Evolutionary conservation across 257 asterid species (phyloP), one percentile per base, ranked within the genome.

Genomic region (Dorcoceras hygrometricum): DNA sequence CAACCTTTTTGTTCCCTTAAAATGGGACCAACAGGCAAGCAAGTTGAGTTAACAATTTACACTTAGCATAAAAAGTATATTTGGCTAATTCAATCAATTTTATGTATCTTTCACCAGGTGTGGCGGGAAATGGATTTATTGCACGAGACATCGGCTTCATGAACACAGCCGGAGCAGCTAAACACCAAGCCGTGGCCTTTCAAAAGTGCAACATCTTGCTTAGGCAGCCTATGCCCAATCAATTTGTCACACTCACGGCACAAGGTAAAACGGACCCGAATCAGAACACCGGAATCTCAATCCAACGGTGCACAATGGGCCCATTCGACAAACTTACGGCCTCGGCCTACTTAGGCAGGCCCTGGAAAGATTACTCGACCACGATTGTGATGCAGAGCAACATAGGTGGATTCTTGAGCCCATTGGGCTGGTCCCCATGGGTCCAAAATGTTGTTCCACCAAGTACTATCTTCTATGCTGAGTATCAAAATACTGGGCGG

Each of bases 121-220:
- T 77, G 6, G 86, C 76, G 7, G 97, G 98, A 22, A 83, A 36
- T 77, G 83, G 87, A 2, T 92, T 89, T 88, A 80, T 89, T 0
- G 97, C 93, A 0, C 79, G 77, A 36, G 94, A 83, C 82, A 89
- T 92, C 28, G 67, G 76, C 9, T 85, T 91, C 82, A 66, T 6
- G 67, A 89, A 87, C 89, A 83, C 91, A 0, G 98, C 96, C 7
- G 93, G 98, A 16, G 76, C 95, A 0, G 20, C 0, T 4, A 91
- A 91, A 69, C 95, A 89, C 81, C 96, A 91, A 71, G 96, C 98
- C 0, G 96, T 89, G 26, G 96, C 98, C 58, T n/a, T 91, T 72
- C 97, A 92, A 66, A 75, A 65, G 59, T 89, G 98, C 89, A 77
- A 71, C 69, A 92, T 92, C 50, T 57, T 43, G 62, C 97, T 97